Base-by-base conservation (phyloP, 2,329 filamentous ascomycete genomes). In the Penicillium aurantiogriseum region DNA sequence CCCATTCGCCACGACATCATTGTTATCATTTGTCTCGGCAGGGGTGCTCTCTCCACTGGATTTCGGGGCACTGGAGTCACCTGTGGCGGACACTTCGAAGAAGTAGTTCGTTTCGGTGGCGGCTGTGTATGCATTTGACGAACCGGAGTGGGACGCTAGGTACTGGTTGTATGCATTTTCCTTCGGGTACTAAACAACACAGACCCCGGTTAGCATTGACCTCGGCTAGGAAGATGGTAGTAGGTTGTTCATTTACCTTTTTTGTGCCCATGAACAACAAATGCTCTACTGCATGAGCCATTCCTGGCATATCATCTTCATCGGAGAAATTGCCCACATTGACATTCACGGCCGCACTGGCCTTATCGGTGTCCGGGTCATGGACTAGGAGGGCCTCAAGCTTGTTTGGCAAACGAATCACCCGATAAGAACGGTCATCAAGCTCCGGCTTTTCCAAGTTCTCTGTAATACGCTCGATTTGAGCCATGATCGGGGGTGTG, bases 181-280 rank as follows among this genome's bases (percentile, higher is more conserved):
- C 72, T 88, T 85, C 0, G 94, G 94, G 70, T 94, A 99, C 85
- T 89, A 69, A 36, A 45, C 40, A 39, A 35, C 44, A 29, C 8
- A 39, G 45, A 57, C 59, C 25, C 25, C 23, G 21, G 17, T 58
- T 31, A 55, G 38, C 25, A 61, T 36, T 42, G 19, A n/a, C 13
- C 39, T 49, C 42, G 11, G 15, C 17, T 36, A n/a, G 25, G 19
- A 17, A 23, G 13, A 19, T 3, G n/a, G 15, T 4, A 6, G 21
- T 45, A 15, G 10, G 6, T 13, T 44, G 25, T 27, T 27, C 17
- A 63, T 74, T 62, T 74, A 88, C 86, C 81, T 97, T 99, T 76
- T 96, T 89, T 8, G 94, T 99, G 49, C 94, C 94, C 94, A 99
- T 97, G 79, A 99, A 99, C 25, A 99, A 80, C 63, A 97, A 79